Base-by-base conservation (phyloP, 2,329 filamentous ascomycete genomes). In the Cadophora gregata region DNA sequence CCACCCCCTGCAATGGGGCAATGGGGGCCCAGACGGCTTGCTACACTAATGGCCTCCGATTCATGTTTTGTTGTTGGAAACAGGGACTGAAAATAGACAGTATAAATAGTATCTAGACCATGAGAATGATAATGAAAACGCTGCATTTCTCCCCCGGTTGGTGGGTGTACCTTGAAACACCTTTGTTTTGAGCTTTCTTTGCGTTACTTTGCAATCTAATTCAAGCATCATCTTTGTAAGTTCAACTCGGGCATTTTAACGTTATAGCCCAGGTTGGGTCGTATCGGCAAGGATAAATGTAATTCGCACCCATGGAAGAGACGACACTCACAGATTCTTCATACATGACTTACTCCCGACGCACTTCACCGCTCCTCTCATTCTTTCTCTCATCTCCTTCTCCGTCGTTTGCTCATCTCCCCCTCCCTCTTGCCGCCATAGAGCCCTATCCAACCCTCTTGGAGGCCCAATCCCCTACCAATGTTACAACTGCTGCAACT, bases 321-420 rank as follows among this genome's bases (percentile, higher is more conserved):
- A 55, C 27, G 51, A 36, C 53, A 56, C 53, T 33, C 53, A 56
- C 38, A 56, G 38, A 36, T 33, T 56, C 36, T 45, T 59, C 33
- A 27, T 59, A 33, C 56, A 59, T 45, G 38, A 59, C 33, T 45
- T 59, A 16, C 56, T 45, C n/a, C 56, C 12, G 10, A n/a, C 33
- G 56, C 24, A 59, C 56, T 56, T 56, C 53, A 38, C 53, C 53
- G 29, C n/a, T 56, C 53, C 53, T 56, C 53, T 31, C 53, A 45
- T 59, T 27, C 38, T 59, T 45, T 59, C 25, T 29, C 36, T 19
- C 36, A 16, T 42, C 36, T 59, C 21, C 56, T 45, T 12, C 21
- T 38, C 56, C 38, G 4, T 42, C 38, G 10, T 19, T 19, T 42
- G 38, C 38, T 21, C 25, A 21, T 24, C 16, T n/a, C 38, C 16